Base-by-base conservation (phyloP, 106 monocot species). In the Acorus gramineus region DNA sequence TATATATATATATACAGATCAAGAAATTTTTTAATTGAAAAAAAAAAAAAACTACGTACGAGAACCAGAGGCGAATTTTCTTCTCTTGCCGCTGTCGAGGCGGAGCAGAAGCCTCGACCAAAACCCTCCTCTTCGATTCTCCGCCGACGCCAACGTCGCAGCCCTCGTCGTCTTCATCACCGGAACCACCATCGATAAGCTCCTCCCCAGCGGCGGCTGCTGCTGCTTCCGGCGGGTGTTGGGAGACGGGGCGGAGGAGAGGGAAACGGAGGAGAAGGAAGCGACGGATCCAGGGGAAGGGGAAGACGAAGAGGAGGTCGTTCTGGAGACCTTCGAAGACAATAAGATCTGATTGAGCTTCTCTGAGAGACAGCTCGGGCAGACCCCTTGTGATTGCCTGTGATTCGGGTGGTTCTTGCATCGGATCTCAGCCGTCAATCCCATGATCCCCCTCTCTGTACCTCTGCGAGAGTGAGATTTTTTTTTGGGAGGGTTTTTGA, bases 361-460 rank as follows among this genome's bases (percentile, higher is more conserved):
- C 64, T 79, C 79, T 53, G 57, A 52, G 3, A 79, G 59, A 60
- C 79, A 79, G 56, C 46, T 55, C 4, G 79, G 79, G 65, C 79
- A 79, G 47, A 79, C 79, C 2, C 79, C 79, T 5, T 69, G 64
- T 42, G 74, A 64, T 11, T 60, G 69, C 63, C 45, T 53, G 69
- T 74, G 79, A 63, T 65, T 68, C 46, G 79, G 79, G 59, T 79
- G 79, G 54, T 49, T 64, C 64, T 51, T 79, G 65, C 79, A 79
- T 51, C 69, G 57, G 4, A 42, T 52, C 62, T 68, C 57, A 5
- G 7, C 61, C 11, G 44, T 6, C 61, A 4, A 62, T 52, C 52
- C 65, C 65, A 65, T 65, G 13, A 8, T 49, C 62, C 52, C 14
- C 14, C 48, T 50, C 52, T 65, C 64, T 65, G 28, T 28, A 1